phyloP scores from a whole-genome alignment of 140 eudicot genomes.

The Anethum foeniculum region DNA sequence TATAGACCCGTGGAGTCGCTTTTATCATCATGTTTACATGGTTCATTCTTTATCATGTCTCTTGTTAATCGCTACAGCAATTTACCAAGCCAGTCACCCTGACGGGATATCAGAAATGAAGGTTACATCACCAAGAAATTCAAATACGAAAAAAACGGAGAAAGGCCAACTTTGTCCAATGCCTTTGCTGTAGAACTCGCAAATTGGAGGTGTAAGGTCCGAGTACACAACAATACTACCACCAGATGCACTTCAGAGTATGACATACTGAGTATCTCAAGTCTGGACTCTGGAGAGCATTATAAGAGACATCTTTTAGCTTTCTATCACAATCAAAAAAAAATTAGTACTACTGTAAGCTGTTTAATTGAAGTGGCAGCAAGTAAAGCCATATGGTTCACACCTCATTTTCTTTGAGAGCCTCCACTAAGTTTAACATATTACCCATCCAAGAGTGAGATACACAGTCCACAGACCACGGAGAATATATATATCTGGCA shows the following conservation, averaged over 20 bases:
- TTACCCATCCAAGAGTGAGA: too few relatives aligned
- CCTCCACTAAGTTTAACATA: not conserved
- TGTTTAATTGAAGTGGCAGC: not conserved
- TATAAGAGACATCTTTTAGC: not conserved
- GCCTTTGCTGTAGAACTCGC: not conserved
- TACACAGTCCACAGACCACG: too few relatives aligned
- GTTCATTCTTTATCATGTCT: not conserved
- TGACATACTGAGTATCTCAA: not conserved
- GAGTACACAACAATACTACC: not conserved
- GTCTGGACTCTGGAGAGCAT: not conserved
- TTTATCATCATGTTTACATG: constrained; percentile 15
- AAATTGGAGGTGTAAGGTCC: not conserved
- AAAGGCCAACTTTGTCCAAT: not conserved
- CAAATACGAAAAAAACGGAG: not conserved
- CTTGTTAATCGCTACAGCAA: not conserved
- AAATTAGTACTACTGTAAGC: not conserved
- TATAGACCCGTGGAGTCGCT: constrained; percentile 18
- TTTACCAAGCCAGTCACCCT: not conserved
- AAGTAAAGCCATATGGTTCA: not conserved
- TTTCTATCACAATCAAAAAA: not conserved
- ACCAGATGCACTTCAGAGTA: not conserved
- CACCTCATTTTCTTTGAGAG: not conserved
- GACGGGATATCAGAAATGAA: not conserved
- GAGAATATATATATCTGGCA: too few relatives aligned
- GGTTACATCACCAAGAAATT: not conserved